Evolutionary conservation across 2,329 filamentous ascomycete genomes (phyloP).

Genomic region (Epichloe elymi): DNA sequence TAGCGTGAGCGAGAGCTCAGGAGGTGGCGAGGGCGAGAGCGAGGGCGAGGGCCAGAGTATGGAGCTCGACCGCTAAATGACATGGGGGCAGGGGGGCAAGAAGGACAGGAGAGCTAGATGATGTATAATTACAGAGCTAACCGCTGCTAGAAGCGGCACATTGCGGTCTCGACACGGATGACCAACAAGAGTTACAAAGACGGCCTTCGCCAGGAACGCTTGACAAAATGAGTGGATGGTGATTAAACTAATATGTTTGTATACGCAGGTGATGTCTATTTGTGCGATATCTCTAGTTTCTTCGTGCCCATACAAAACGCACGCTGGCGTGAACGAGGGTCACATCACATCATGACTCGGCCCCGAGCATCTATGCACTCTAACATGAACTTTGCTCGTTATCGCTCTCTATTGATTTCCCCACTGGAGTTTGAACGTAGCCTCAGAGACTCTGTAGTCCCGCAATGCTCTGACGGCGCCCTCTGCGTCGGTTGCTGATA

Average conservation of each 20-base stretch:
- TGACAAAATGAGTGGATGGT: neutral
- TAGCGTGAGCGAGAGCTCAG: slow-evolving; percentile 44
- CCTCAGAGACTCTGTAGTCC: slow-evolving; percentile 63
- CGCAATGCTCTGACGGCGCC: slow-evolving; percentile 58
- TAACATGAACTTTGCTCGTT: too few relatives aligned
- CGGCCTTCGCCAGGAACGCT: neutral
- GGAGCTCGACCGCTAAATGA: slow-evolving; percentile 23
- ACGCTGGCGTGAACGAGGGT: neutral
- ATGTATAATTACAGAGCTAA: slow-evolving; percentile 20
- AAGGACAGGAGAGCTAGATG: slow-evolving; percentile 14
- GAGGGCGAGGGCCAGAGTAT: slow-evolving; percentile 14
- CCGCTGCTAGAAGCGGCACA: slow-evolving; percentile 9
- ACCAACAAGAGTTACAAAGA: neutral
- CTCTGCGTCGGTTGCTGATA: slow-evolving; percentile 58
- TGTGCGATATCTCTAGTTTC: neutral
- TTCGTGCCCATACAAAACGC: neutral
- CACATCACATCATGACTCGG: neutral
- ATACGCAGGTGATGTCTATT: neutral
- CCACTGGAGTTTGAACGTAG: slow-evolving; percentile 75
- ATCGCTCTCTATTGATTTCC: slow-evolving; percentile 38
- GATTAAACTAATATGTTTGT: neutral
- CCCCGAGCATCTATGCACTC: neutral
- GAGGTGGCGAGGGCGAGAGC: slow-evolving; percentile 24
- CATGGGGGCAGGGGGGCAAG: neutral
- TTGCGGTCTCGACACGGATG: neutral